Conservation (phyloP, 2,329 filamentous ascomycete genomes). For the Aspergillus sp. region DNA sequence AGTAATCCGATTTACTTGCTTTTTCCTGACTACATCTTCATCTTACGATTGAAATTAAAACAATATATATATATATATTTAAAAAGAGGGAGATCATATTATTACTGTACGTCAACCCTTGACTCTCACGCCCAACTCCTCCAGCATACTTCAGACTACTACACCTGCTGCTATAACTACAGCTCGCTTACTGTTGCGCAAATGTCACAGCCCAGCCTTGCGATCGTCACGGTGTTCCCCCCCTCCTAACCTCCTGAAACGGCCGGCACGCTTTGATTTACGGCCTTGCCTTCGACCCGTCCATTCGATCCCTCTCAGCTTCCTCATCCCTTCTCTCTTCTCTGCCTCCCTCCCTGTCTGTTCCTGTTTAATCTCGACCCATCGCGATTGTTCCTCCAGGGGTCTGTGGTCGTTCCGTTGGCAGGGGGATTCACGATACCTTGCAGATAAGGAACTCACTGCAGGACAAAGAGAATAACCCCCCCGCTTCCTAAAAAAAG, state of each 20-base stretch:
- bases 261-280: not conserved
- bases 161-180: not conserved
- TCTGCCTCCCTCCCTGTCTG: conserved; percentile 5
- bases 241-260: conserved; percentile 2
- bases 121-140: too few species aligned
- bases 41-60: not conserved
- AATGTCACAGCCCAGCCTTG: conserved; percentile 5
- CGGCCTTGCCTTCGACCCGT: not conserved
- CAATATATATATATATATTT: too few species aligned
- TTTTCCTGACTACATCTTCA: too few species aligned
- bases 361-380: conserved; percentile 1
- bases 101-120: too few species aligned
- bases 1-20: too few species aligned
- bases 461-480: not conserved
- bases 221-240: conserved; percentile 10
- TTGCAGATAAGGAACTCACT: not conserved
- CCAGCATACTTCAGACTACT: not conserved
- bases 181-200: not conserved
- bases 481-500: too few species aligned
- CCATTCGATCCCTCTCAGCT: not conserved
- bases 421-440: conserved; percentile 7
- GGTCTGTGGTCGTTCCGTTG: not conserved
- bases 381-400: too few species aligned
- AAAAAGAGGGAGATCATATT: too few species aligned
- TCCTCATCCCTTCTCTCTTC: conserved; percentile 1